phyloP scores from a whole-genome alignment of 768 basidiomycete genomes.

The Pleurotus djamor region DNA sequence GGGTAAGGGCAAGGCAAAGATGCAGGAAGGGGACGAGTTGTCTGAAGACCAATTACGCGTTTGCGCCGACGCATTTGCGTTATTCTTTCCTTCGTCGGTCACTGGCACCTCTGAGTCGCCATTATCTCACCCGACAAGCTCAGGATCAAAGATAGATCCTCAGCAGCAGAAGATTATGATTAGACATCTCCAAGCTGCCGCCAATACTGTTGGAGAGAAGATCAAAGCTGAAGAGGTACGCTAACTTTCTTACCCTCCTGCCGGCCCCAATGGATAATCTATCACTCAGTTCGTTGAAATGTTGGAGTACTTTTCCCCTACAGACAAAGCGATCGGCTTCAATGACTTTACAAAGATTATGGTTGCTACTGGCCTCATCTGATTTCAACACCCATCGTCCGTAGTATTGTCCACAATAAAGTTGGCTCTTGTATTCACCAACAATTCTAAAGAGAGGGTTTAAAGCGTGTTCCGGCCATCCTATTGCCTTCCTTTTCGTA shows the following conservation, averaged over 20 bases:
- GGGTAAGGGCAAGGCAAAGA: neutral
- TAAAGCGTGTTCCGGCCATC: too few species aligned
- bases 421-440: too few species aligned
- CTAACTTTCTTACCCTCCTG: neutral
- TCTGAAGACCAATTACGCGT: constrained; percentile 51
- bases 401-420: too few species aligned
- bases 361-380: constrained; percentile 35
- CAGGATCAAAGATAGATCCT: constrained; percentile 14
- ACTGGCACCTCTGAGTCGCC: too few species aligned
- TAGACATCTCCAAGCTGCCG: constrained; percentile 61
- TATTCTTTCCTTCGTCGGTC: constrained; percentile 63
- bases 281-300: constrained; percentile 69
- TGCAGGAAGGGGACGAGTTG: constrained; percentile 23
- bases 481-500: too few species aligned
- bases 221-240: constrained; percentile 74
- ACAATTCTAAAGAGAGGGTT: too few species aligned
- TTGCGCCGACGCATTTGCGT: constrained; percentile 58
- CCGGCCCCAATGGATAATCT: neutral
- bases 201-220: constrained; percentile 66
- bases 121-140: constrained; percentile 12
- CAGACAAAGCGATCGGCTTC: constrained; percentile 67
- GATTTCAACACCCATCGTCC: too few species aligned
- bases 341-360: constrained; percentile 78
- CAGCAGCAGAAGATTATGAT: constrained; percentile 55
- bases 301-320: constrained; percentile 73